A percentile compares a stretch with the other conserved stretches of the same genome.
Conservation (phyloP, 371 early-diverging fungal species). For the Zancudomyces culisetae region DNA sequence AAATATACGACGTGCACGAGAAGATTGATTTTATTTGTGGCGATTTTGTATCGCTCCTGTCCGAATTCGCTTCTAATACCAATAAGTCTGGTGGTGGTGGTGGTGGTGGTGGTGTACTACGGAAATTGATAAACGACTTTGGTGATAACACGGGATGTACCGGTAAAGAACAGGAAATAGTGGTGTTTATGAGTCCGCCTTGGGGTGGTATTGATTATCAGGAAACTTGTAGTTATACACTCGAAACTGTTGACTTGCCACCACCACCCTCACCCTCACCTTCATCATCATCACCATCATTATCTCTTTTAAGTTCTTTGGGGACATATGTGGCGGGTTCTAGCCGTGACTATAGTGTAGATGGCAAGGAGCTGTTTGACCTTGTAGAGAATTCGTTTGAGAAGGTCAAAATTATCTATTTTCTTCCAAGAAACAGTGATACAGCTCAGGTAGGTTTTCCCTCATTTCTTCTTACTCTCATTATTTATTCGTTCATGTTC, state of each 20-base stretch:
- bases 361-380: slow-evolving; percentile 31
- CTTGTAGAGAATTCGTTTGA: slow-evolving; percentile 40
- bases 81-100: too few relatives aligned
- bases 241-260: too few relatives aligned
- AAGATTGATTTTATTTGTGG: slow-evolving; percentile 80
- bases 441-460: slow-evolving; percentile 27
- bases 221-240: too few relatives aligned
- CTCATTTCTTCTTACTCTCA: not conserved
- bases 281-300: not conserved
- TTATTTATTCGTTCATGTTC: too few relatives aligned
- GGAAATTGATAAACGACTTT: too few relatives aligned
- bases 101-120: too few relatives aligned
- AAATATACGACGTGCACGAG: slow-evolving; percentile 74
- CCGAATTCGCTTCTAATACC: too few relatives aligned
- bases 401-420: slow-evolving; percentile 58
- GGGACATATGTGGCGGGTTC: too few relatives aligned
- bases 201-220: slow-evolving; percentile 71
- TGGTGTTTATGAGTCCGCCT: slow-evolving; percentile 81
- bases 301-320: not conserved
- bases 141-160: slow-evolving; percentile 36
- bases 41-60: too few relatives aligned
- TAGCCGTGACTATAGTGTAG: too few relatives aligned
- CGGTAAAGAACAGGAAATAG: too few relatives aligned
- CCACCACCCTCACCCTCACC: not conserved
- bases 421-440: slow-evolving; percentile 65